Base-by-base conservation (phyloP, 129 eudicot genomes). In the Saposhnikovia divaricata region DNA sequence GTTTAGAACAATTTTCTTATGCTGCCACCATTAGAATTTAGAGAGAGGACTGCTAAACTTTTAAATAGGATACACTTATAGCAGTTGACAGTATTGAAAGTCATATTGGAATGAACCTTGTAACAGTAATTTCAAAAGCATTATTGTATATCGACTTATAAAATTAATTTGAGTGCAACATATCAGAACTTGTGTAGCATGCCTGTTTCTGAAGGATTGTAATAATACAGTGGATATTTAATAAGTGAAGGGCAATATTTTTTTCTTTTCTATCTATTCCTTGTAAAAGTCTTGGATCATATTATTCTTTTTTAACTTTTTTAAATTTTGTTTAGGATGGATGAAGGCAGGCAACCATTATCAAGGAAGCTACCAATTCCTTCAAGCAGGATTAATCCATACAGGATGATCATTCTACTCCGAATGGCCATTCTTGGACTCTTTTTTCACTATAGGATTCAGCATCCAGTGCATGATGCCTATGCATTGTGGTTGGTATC, bases 261-360 rank as follows among this genome's bases (percentile, higher is more conserved):
- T 28, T 12, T 31, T 65, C 19, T 6, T 65, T 65, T 28, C 40
- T 9, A 25, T 27, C 12, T 11, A 27, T 66, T 66, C 14, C 40
- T 28, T 66, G 21, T 66, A 28, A 14, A 61, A 61, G 37, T 61
- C 34, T 9, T 61, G 69, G 34, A n/a, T 19, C 42, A 14, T 68
- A 31, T 31, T 68, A 3, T 9, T 0, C 18, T 44, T 74, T n/a
- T 43, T 43, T 4, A 19, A 72, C 18, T 44, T 74, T n/a, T 43
- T 43, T 4, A 19, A 72, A 74, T 74, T 28, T 23, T 2, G 9
- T 75, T 4, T 75, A 93, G 98, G 93, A 93, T 89, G 97, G 98
- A 93, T 37, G 98, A 93, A 83, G 98, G 98, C 42, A 86, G 98
- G 77, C 98, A 93, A 53, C 98, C 98, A 63, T 95, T 93, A 28